Evolutionary conservation across 2,329 filamentous ascomycete genomes (phyloP).

Genomic region (Fonsecaea multimorphosa): DNA sequence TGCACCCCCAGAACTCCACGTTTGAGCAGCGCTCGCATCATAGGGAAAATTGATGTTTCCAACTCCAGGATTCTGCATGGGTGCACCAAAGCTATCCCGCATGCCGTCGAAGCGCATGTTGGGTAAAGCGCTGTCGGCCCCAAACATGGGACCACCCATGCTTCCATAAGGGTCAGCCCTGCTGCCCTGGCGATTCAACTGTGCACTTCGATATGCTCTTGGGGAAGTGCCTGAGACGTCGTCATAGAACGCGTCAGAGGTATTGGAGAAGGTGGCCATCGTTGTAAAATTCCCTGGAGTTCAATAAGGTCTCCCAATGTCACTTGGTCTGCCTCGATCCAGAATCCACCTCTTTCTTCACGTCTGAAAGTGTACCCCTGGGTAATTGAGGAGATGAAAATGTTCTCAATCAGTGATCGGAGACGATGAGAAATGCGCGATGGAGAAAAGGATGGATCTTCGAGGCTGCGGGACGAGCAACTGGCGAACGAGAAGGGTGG

Average conservation of each 20-base stretch:
- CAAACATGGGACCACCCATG: constrained; percentile 71
- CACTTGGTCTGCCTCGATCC: not conserved
- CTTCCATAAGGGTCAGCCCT: constrained; percentile 73
- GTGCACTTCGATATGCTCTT: constrained; percentile 70
- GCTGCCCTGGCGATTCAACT: constrained; percentile 68
- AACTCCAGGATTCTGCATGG: constrained; percentile 59
- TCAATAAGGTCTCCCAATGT: not conserved
- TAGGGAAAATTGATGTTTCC: constrained; percentile 66
- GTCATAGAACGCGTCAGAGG: constrained; percentile 73
- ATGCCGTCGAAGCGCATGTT: constrained; percentile 62
- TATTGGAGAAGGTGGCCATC: constrained; percentile 36
- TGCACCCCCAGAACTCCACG: constrained; percentile 80
- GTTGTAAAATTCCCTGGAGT: not conserved
- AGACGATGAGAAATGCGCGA: not conserved
- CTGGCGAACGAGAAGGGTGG: not conserved
- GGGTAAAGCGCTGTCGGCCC: constrained; percentile 64
- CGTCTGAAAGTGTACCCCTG: not conserved
- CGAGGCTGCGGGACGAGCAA: constrained; percentile 7
- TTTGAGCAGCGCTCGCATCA: constrained; percentile 71
- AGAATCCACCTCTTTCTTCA: not conserved
- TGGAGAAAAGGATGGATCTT: not conserved
- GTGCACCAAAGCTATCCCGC: constrained; percentile 54
- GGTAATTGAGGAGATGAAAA: not conserved
- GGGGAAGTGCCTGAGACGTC: constrained; percentile 75
- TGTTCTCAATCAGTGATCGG: not conserved